A percentile compares a stretch with the other conserved stretches of the same genome.
Conservation (phyloP, 2,329 filamentous ascomycete genomes). For the Aureobasidium zeae region DNA sequence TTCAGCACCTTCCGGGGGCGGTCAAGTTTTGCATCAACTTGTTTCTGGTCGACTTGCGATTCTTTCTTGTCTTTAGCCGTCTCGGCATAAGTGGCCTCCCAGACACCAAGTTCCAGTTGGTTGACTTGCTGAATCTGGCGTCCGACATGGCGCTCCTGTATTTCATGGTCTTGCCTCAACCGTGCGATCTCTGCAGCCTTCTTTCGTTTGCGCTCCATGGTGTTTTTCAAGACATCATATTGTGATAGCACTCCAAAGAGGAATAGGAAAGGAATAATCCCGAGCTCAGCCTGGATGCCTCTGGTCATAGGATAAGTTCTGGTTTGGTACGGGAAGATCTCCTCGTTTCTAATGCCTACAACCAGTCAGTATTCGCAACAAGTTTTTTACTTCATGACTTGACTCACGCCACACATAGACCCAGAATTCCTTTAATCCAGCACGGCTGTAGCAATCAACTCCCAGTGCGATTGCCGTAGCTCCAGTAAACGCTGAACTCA, state of each 20-base stretch:
- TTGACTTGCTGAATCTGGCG: slow-evolving; percentile 55
- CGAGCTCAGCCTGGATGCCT: slow-evolving; percentile 77
- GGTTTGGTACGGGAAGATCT: slow-evolving; percentile 68
- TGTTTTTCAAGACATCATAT: slow-evolving; percentile 73
- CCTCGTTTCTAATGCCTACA: slow-evolving; percentile 55
- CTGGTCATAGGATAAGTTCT: slow-evolving; percentile 76
- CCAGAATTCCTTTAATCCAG: slow-evolving; percentile 96
- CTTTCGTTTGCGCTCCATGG: slow-evolving; percentile 46
- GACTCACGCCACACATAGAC: slow-evolving; percentile 70
- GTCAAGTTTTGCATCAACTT: background rate
- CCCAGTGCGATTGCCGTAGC: slow-evolving; percentile 72
- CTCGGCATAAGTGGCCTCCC: slow-evolving; percentile 76
- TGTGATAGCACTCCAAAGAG: slow-evolving; percentile 74
- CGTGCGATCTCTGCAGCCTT: slow-evolving; percentile 39
- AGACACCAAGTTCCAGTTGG: slow-evolving; percentile 53
- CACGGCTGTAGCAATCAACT: slow-evolving; percentile 80
- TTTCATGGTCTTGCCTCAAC: slow-evolving; percentile 49
- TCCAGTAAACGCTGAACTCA: slow-evolving; percentile 68
- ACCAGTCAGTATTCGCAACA: slow-evolving; percentile 17
- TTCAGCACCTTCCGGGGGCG: too few species aligned
- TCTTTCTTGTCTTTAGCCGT: slow-evolving; percentile 47
- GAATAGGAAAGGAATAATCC: slow-evolving; percentile 64
- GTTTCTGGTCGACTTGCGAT: slow-evolving; percentile 17
- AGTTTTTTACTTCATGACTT: background rate
- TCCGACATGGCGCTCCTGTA: slow-evolving; percentile 62